Percentiles rank a stretch among this genome's conserved stretches.
phyloP scores from a whole-genome alignment of 805 yeast species.

The Candida gorgasii region DNA sequence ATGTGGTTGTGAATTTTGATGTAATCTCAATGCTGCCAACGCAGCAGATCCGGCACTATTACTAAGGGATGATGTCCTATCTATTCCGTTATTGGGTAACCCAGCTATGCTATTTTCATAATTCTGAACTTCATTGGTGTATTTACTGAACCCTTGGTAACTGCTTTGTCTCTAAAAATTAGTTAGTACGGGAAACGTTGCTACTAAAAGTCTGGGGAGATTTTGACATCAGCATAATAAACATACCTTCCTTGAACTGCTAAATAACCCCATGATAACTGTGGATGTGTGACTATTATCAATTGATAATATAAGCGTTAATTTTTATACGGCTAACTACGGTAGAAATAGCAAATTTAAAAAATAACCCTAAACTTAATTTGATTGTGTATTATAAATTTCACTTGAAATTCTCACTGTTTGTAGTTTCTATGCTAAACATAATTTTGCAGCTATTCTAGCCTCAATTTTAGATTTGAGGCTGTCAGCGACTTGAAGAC shows the following conservation, averaged over 20 bases:
- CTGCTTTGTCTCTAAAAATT: constrained; percentile 1
- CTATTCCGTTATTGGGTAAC: constrained; percentile 20
- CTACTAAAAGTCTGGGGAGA: not conserved
- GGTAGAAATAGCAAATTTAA: not conserved
- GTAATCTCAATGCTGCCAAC: constrained; percentile 38
- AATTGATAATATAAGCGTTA: constrained; percentile 3
- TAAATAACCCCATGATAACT: constrained; percentile 10
- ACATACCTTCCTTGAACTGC: constrained; percentile 16
- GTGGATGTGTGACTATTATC: not conserved
- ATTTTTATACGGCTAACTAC: no score
- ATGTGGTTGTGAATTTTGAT: constrained; percentile 20
- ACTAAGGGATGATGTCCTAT: constrained; percentile 25
- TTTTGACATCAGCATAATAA: not conserved
- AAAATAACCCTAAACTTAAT: not conserved
- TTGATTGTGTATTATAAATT: constrained; percentile 1
- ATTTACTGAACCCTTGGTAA: constrained; percentile 32
- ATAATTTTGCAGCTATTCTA: constrained; percentile 2
- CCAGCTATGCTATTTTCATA: constrained; percentile 22
- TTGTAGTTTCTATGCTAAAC: not conserved
- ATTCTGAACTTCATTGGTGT: constrained; percentile 27
- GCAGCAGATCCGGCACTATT: constrained; percentile 44
- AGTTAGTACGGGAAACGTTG: not conserved
- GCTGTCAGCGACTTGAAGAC: no score
- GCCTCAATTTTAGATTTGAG: not conserved
- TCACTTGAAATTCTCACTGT: constrained; percentile 1